Percentiles rank a stretch among this genome's conserved stretches.
Evolutionary conservation across 257 asterid species (phyloP).

Genomic region (Oldenlandia corymbosa): DNA sequence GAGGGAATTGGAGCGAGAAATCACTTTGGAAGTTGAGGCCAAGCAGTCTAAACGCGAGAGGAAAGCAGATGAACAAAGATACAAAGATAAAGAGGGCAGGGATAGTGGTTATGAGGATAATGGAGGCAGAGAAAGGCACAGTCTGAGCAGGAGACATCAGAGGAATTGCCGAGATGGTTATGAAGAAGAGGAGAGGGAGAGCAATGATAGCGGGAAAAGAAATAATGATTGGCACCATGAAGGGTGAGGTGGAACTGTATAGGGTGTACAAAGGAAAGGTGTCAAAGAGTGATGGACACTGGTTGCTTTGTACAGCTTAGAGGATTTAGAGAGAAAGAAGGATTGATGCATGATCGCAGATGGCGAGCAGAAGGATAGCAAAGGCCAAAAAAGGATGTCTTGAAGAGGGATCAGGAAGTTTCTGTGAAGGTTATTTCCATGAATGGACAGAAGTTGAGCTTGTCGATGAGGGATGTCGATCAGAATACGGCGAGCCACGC

Average conservation of each 20-base stretch:
- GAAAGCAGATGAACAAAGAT: constrained; percentile 23
- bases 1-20: constrained; percentile 79
- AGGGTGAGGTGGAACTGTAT: constrained; percentile 58
- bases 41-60: constrained; percentile 24
- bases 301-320: constrained; percentile 89
- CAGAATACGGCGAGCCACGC: constrained; percentile 64
- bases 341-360: constrained; percentile 82
- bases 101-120: too few relatives aligned
- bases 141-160: constrained; percentile 19
- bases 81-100: constrained; percentile 21
- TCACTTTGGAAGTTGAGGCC: constrained; percentile 51
- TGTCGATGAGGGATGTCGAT: constrained; percentile 94
- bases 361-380: constrained; percentile 70
- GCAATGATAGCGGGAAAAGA: constrained; percentile 41
- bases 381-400: constrained; percentile 88
- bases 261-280: constrained; percentile 78
- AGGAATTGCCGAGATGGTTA: constrained; percentile 13
- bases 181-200: constrained; percentile 31
- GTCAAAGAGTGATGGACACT: constrained; percentile 84
- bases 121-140: constrained; percentile 4
- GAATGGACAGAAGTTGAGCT: constrained; percentile 74
- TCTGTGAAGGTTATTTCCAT: constrained; percentile 77
- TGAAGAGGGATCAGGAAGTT: constrained; percentile 89
- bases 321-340: constrained; percentile 76
- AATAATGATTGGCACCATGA: constrained; percentile 24